Conservation (phyloP, 768 basidiomycete genomes). For the Suillus luteus region DNA sequence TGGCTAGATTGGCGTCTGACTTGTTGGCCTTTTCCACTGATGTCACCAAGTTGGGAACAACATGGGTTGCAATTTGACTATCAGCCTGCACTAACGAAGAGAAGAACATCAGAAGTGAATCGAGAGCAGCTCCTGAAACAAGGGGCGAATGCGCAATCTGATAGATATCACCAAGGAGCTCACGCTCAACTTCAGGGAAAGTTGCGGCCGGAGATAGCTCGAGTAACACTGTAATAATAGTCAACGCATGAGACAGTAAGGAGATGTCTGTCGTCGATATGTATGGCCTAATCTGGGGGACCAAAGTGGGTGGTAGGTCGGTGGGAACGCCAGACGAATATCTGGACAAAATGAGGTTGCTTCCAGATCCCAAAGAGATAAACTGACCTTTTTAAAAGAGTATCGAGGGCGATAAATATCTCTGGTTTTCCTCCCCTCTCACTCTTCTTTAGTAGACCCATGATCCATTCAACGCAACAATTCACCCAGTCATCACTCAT, state of each 20-base stretch:
- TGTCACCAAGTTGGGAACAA: constrained; percentile 75
- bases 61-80: constrained; percentile 75
- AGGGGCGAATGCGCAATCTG: constrained; percentile 76
- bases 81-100: constrained; percentile 81
- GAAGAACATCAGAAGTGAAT: constrained; percentile 83
- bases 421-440: constrained; percentile 78
- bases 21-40: constrained; percentile 66
- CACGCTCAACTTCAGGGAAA: constrained; percentile 78
- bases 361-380: constrained; percentile 11
- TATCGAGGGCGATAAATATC: constrained; percentile 75
- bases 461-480: constrained; percentile 75
- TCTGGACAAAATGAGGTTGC: constrained; percentile 32
- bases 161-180: constrained; percentile 66
- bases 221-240: constrained; percentile 66
- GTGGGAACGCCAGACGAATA: constrained; percentile 52
- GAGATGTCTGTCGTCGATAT: constrained; percentile 76
- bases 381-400: constrained; percentile 64
- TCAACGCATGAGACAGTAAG: constrained; percentile 71
- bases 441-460: constrained; percentile 74
- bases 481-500: constrained; percentile 81
- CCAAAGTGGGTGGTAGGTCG: constrained; percentile 60
- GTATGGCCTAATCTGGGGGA: constrained; percentile 76
- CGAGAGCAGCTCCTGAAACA: constrained; percentile 74
- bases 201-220: constrained; percentile 64
- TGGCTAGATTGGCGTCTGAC: constrained; percentile 55